Base-by-base conservation (phyloP, 225 moss, liverwort and hornwort species). In the Bryoerythrophyllum caledonicum region DNA sequence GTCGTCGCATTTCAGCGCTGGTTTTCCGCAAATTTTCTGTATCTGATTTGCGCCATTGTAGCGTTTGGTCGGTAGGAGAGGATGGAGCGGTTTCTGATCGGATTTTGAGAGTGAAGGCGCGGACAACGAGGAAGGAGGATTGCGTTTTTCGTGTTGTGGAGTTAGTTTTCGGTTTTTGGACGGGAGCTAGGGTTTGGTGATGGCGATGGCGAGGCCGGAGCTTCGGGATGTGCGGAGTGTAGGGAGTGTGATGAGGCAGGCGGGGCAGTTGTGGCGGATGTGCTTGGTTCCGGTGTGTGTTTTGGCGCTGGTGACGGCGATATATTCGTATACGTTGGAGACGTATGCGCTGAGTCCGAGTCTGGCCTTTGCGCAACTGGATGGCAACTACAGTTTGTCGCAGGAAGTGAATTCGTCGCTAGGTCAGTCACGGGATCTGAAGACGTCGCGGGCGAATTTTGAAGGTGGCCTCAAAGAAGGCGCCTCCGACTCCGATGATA, bases 271-370 rank as follows among this genome's bases (percentile, higher is more conserved):
- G 67, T 87, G 79, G 82, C 84, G 82, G 16, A 77, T 79, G 43
- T 87, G 87, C 54, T 44, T 82, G 67, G 26, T 87, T 62, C 87
- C 84, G 24, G 37, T 87, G 63, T 79, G 84, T 62, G 76, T 80
- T 25, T 79, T 87, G 24, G 84, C 84, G 37, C 32, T 84, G 19
- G 70, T 84, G 21, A 82, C 84, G 2, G 84, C 84, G 19, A 49
- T 82, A 10, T 87, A 87, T 58, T 79, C 84, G 2, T 87, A 77
- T 3, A 76, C 87, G 6, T 27, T 82, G 81, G 87, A 87, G 82
- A 82, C 84, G 20, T 87, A 82, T 21, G 74, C 79, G 23, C 67
- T 83, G 35, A 87, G 79, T 77, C 84, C 84, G 13, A 74, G 79
- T 20, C 81, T 78, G 17, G 84, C 82, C 19, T 76, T 87, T 10